Evolutionary conservation across 2,329 filamentous ascomycete genomes (phyloP), one percentile per base, ranked within the genome.

Genomic region (Diaporthe ampelina): DNA sequence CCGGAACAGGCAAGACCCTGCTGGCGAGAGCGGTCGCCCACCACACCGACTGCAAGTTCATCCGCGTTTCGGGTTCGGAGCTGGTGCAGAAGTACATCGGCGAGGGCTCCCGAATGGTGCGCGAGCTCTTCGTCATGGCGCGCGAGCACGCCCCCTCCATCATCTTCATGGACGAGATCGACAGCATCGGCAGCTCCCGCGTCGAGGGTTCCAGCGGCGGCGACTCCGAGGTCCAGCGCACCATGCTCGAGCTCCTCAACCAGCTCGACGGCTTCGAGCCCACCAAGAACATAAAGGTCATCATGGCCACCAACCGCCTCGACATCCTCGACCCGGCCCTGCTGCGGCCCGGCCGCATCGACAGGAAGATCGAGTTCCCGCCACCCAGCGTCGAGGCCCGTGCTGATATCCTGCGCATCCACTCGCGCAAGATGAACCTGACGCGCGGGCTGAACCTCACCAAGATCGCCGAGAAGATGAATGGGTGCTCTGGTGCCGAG

Each of bases 91-190:
- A 99, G 87, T 99, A 99, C 86, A 99, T 99, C 80, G 97, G 97
- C 82, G 97, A 99, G 84, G 97, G 97, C 81, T 97, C 94, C 79
- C 93, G 97, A 80, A 99, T 99, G 97, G 97, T 99, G 77, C 94
- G 97, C 81, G 97, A 99, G 86, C 90, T 99, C 69, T 99, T 99
- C 89, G 94, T 99, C 83, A 99, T 99, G 97, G 97, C 97, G 37
- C 91, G 97, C 85, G 97, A 99, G 83, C 97, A 99, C 80, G 97
- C 97, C 0, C 97, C 97, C 29, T 97, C 94, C 78, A 99, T 99
- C 86, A 99, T 99, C 85, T 99, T 99, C 89, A 99, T 99, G 97
- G 97, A 99, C 84, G 97, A 99, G 85, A 98, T 99, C 84, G 97
- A 99, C 88, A 97, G 94, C 79, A 99, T 99, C 85, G 97, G 97